Conservation (phyloP, 169 alveolate genomes). For the Plasmodium cynomolgi region DNA sequence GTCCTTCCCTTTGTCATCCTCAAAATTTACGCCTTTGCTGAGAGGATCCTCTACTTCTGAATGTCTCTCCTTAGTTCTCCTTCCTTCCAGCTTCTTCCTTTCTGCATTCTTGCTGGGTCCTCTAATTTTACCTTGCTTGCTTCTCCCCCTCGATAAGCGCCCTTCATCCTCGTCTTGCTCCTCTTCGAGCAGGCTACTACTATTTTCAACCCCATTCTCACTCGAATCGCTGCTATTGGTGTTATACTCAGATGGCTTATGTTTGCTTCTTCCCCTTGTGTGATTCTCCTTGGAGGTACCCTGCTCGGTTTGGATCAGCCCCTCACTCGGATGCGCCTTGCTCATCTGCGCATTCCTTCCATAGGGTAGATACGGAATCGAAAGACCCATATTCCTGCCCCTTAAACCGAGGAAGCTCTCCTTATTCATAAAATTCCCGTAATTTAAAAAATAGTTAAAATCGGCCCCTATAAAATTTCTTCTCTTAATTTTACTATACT, state of each 20-base stretch:
- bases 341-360: background rate
- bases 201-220: background rate
- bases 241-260: background rate
- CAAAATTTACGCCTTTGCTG: background rate
- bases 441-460: conserved; percentile 39
- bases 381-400: background rate
- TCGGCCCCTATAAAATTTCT: conserved; percentile 24
- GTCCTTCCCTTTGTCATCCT: background rate
- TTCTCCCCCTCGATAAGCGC: background rate
- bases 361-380: background rate
- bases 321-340: background rate
- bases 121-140: background rate
- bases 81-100: background rate
- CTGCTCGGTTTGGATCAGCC: background rate
- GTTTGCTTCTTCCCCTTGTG: background rate
- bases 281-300: background rate
- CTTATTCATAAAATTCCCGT: conserved; percentile 31
- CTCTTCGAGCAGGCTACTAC: background rate
- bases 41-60: background rate
- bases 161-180: background rate
- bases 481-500: conserved; percentile 64
- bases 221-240: background rate
- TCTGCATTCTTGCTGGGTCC: background rate
- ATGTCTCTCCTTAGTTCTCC: background rate
- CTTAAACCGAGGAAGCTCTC: background rate